Evolutionary conservation across 2,329 filamentous ascomycete genomes (phyloP).

Genomic region (Neurospora crassa): DNA sequence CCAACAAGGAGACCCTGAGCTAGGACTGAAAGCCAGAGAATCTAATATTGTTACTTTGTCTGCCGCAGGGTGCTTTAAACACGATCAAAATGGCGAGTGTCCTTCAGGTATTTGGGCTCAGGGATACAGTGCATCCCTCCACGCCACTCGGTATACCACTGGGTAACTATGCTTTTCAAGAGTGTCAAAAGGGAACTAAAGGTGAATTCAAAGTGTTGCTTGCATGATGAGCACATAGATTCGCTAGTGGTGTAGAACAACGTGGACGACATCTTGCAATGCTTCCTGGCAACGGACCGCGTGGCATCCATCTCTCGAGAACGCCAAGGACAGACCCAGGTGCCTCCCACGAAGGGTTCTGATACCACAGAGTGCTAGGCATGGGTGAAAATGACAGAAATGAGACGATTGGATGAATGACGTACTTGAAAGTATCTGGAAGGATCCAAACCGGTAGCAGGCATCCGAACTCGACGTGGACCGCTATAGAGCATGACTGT

Average conservation of each 20-base stretch:
- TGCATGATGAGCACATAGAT: neutral
- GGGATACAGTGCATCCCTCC: no score
- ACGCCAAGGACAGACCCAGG: neutral
- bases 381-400: neutral
- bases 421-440: neutral
- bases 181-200: neutral
- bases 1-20: no score
- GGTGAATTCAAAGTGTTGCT: neutral
- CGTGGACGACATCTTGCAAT: neutral
- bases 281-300: neutral
- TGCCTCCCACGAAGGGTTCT: neutral
- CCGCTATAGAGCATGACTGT: neutral
- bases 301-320: neutral
- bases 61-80: fast-evolving
- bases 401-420: neutral
- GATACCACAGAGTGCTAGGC: neutral
- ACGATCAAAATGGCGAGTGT: neutral
- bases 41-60: fast-evolving
- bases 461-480: neutral
- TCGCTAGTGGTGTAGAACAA: neutral
- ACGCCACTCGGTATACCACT: neutral
- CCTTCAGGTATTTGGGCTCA: neutral
- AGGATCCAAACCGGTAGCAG: neutral
- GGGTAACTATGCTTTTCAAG: neutral
- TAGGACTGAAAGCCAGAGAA: no score